These are phyloP conservation scores for Pichia exigua DNA, from an alignment of 805 yeast genomes.

Conservation along the genomic window DNA sequence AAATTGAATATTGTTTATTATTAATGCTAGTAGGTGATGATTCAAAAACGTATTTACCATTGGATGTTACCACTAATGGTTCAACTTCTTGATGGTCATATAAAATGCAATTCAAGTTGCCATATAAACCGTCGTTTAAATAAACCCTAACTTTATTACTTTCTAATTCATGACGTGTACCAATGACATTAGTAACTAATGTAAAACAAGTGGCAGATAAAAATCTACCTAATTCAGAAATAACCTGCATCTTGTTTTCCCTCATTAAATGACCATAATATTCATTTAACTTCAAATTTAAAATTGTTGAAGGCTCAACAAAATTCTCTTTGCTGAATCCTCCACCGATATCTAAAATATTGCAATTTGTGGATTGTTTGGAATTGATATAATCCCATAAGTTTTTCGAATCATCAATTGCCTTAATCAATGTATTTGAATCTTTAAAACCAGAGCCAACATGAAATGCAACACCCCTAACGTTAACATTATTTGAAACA, in stretches of 20 bases:
- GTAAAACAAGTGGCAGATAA: slow-evolving; percentile 82
- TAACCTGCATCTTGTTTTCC: slow-evolving; percentile 35
- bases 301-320: slow-evolving; percentile 46
- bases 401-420: slow-evolving; percentile 59
- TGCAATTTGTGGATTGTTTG: slow-evolving; percentile 34
- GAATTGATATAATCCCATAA: slow-evolving; percentile 54
- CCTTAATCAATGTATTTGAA: slow-evolving; percentile 54
- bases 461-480: slow-evolving; percentile 89
- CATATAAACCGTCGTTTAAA: slow-evolving; percentile 92
- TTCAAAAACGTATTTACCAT: slow-evolving; percentile 26
- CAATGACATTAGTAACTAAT: slow-evolving; percentile 75
- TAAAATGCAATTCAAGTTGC: slow-evolving; percentile 87
- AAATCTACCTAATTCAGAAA: slow-evolving; percentile 94
- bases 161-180: slow-evolving; percentile 44
- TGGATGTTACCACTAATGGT: slow-evolving; percentile 57
- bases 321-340: slow-evolving; percentile 69
- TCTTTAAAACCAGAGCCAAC: slow-evolving; percentile 92
- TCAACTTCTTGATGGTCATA: slow-evolving; percentile 84
- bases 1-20: slow-evolving; percentile 48
- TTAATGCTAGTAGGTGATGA: neutral
- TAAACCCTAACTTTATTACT: slow-evolving; percentile 59
- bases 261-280: slow-evolving; percentile 45
- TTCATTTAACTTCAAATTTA: slow-evolving; percentile 46
- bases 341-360: slow-evolving; percentile 82
- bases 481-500: slow-evolving; percentile 48